Percentiles rank a stretch among this genome's conserved stretches.
phyloP scores from a whole-genome alignment of 179 eudicot genomes.

The Nepenthes alata region DNA sequence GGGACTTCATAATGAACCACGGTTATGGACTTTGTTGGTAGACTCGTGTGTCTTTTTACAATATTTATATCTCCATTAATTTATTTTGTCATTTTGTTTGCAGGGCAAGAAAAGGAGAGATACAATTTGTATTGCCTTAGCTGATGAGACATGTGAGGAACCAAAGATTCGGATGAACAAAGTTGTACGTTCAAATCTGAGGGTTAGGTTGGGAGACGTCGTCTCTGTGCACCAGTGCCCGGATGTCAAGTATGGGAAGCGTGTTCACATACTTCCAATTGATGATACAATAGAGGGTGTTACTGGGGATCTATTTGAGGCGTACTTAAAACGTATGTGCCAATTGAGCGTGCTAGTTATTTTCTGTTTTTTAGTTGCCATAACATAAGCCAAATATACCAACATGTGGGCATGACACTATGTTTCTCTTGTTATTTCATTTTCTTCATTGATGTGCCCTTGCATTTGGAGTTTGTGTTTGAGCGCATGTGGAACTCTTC shows the following conservation, averaged over 20 bases:
- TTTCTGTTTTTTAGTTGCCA: no score
- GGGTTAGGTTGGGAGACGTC: slow-evolving; percentile 45
- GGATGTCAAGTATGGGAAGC: slow-evolving; percentile 46
- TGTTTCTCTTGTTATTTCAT: no score
- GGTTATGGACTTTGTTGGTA: no score
- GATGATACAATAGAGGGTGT: slow-evolving; percentile 52
- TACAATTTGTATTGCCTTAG: slow-evolving; percentile 36
- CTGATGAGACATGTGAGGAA: slow-evolving; percentile 44
- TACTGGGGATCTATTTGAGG: slow-evolving; percentile 43
- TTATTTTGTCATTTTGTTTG: background rate
- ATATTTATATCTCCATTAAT: background rate
- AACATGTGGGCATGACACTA: no score
- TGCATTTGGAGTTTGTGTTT: no score
- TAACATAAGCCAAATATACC: no score
- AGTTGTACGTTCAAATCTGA: slow-evolving; percentile 41
- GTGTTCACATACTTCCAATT: slow-evolving; percentile 43
- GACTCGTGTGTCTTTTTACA: no score
- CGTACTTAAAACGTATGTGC: slow-evolving; percentile 51
- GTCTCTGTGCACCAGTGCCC: slow-evolving; percentile 44
- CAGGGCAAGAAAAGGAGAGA: slow-evolving; percentile 59
- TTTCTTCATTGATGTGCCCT: no score
- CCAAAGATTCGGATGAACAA: slow-evolving; percentile 49
- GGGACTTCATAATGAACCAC: no score
- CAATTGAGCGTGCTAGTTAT: slow-evolving; percentile 11
- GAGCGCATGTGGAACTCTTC: no score